Conservation (phyloP, 1,284 basidiomycete species). For the Neonothopanus nambi region DNA sequence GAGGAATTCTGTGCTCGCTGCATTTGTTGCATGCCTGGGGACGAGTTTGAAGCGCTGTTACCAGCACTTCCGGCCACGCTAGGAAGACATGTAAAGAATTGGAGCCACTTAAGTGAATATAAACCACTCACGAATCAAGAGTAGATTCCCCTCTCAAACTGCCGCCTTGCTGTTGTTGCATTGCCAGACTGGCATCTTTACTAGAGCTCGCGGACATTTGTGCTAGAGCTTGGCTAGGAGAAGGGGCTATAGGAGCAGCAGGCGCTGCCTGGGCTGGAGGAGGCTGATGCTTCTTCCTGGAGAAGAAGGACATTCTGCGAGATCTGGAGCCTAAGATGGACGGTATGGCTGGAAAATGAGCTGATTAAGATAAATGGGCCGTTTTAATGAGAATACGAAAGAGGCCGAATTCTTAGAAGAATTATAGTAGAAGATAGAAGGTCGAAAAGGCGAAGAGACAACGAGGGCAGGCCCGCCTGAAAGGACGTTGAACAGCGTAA, state of each 20-base stretch:
- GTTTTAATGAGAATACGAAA: background rate
- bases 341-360: constrained; percentile 44
- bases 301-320: constrained; percentile 88
- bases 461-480: constrained; percentile 9
- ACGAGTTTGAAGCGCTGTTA: constrained; percentile 5
- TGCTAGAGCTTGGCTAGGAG: constrained; percentile 64
- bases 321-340: constrained; percentile 54
- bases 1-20: constrained; percentile 31
- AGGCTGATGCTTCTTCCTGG: constrained; percentile 70
- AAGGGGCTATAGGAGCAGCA: constrained; percentile 47
- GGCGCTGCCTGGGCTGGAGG: constrained; percentile 37
- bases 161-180: constrained; percentile 28
- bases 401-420: background rate
- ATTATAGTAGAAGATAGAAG: background rate
- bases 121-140: constrained; percentile 6
- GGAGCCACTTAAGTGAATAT: background rate
- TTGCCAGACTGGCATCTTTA: constrained; percentile 18
- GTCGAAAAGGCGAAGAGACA: background rate
- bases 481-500: no score
- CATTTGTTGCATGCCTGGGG: constrained; percentile 29
- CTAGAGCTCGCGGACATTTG: constrained; percentile 44
- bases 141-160: constrained; percentile 4
- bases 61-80: constrained; percentile 5
- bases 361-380: no score
- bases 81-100: background rate